These are phyloP conservation scores for Cladosporium sp. DNA, from an alignment of 2,329 filamentous ascomycete genomes.

Conservation along the genomic window DNA sequence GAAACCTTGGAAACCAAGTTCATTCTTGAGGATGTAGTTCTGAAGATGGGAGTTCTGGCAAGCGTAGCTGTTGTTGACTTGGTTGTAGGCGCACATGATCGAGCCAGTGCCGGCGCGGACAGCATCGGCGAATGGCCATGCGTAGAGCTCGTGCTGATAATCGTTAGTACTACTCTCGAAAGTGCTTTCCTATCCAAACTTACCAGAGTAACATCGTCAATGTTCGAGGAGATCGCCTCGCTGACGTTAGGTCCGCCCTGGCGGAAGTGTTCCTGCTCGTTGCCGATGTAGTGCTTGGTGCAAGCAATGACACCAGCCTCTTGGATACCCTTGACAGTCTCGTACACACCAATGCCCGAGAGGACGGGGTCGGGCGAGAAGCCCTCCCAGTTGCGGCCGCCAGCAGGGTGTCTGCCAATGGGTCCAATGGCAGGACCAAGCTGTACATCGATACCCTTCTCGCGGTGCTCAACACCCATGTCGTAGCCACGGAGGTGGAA, in stretches of 20 bases:
- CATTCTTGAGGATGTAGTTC: conserved; percentile 74
- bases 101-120: conserved; percentile 51
- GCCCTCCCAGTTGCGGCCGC: conserved; percentile 70
- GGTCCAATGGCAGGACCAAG: conserved; percentile 77
- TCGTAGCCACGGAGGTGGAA: conserved; percentile 68
- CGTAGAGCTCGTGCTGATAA: conserved; percentile 51
- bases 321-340: conserved; percentile 78
- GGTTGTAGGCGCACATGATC: conserved; percentile 67
- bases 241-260: conserved; percentile 42
- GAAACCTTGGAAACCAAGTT: conserved; percentile 79
- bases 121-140: conserved; percentile 52
- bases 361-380: conserved; percentile 74
- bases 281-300: conserved; percentile 72
- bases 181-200: conserved; percentile 31
- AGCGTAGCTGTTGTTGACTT: conserved; percentile 72
- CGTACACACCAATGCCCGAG: conserved; percentile 69
- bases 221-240: conserved; percentile 60
- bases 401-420: conserved; percentile 66
- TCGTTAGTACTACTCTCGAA: conserved; percentile 31
- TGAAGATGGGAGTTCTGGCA: conserved; percentile 78
- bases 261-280: conserved; percentile 74
- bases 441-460: conserved; percentile 72
- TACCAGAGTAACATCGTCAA: conserved; percentile 62
- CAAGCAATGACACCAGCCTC: conserved; percentile 79
- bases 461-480: conserved; percentile 74